phyloP scores from a whole-genome alignment of 495 filamentous ascomycete genomes.

The Cudoniella acicularis region DNA sequence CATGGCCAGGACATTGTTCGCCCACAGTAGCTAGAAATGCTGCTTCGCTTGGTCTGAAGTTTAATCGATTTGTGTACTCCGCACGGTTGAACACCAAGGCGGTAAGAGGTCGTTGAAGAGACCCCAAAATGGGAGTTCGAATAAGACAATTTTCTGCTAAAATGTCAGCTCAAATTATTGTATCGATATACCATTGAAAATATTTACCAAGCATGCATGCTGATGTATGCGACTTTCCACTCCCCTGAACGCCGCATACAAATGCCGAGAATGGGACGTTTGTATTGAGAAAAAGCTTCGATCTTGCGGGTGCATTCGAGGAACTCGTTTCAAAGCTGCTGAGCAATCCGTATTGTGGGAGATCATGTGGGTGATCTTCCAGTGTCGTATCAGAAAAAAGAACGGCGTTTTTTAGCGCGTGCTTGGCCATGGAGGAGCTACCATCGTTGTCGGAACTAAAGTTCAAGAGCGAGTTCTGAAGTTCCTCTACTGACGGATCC shows the following conservation, averaged over 20 bases:
- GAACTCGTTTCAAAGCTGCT: conserved; percentile 27
- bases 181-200: conserved; percentile 31
- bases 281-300: conserved; percentile 61
- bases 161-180: conserved; percentile 48
- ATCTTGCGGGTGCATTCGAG: conserved; percentile 30
- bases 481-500: no score
- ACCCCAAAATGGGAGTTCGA: neutral
- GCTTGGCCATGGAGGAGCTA: no score
- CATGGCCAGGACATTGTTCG: neutral
- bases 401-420: neutral
- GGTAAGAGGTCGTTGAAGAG: neutral
- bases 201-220: conserved; percentile 68
- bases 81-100: neutral
- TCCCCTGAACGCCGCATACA: conserved; percentile 74
- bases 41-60: neutral
- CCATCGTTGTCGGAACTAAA: no score
- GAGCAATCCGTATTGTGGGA: conserved; percentile 40
- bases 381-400: neutral
- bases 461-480: no score
- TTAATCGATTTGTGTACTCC: neutral
- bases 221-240: conserved; percentile 72
- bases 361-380: conserved; percentile 12
- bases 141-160: neutral
- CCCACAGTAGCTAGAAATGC: neutral
- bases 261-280: conserved; percentile 65